Evolutionary conservation across 176 grass and related monocot genomes (phyloP).

Genomic region (Oryza officinalis): DNA sequence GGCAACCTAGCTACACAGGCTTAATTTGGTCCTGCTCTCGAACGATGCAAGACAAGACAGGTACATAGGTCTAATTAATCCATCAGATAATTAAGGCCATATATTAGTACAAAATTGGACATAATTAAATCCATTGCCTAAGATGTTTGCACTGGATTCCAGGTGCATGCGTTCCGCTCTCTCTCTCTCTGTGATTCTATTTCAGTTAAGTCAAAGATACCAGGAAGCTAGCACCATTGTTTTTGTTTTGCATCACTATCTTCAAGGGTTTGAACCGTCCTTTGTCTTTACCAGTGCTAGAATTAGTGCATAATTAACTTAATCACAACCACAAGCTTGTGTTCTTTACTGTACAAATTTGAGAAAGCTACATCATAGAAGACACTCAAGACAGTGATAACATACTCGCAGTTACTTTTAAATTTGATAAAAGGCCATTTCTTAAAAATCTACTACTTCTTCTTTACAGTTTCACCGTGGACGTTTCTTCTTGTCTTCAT

Average conservation of each 20-base stretch:
- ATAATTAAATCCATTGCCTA: neutral
- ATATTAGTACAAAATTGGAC: neutral
- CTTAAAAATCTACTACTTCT: too few species aligned
- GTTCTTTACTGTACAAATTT: neutral
- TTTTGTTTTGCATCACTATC: conserved; percentile 18
- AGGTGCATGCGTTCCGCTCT: neutral
- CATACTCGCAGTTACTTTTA: neutral
- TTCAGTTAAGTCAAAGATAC: conserved; percentile 12
- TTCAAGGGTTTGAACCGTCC: conserved; percentile 24
- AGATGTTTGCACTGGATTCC: conserved; percentile 15
- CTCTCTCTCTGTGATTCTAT: neutral
- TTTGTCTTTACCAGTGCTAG: neutral
- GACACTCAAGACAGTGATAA: neutral
- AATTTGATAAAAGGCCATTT: neutral
- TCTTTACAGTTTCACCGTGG: neutral
- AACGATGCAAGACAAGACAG: neutral
- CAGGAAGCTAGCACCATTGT: neutral
- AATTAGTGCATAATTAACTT: neutral
- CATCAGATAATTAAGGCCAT: neutral
- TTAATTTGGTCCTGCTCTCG: neutral
- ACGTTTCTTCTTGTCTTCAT: neutral
- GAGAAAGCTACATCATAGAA: neutral
- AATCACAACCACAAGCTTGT: neutral
- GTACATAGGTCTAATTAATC: neutral
- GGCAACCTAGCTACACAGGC: neutral